Conservation (phyloP, 768 basidiomycete genomes). For the Chalciporus chontae region DNA sequence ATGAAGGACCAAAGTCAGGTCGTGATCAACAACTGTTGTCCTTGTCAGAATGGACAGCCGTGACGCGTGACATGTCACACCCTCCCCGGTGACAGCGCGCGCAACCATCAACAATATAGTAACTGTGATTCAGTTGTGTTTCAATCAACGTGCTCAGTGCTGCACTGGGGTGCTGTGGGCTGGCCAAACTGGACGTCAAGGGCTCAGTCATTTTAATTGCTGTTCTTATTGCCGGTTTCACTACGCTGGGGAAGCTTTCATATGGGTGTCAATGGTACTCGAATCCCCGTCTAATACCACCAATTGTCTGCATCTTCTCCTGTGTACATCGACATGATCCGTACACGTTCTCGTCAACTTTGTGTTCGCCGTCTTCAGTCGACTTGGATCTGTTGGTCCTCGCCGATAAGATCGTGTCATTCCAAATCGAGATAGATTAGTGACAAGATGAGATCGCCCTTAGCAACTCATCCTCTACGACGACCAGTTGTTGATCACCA, state of each 20-base stretch:
- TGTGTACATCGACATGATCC: neutral
- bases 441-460: conserved; percentile 8
- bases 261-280: neutral
- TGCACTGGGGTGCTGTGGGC: too few relatives aligned
- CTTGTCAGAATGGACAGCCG: conserved; percentile 8
- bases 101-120: neutral
- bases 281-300: neutral
- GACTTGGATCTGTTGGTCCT: neutral
- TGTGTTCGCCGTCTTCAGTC: neutral
- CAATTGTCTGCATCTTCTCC: neutral
- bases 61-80: neutral
- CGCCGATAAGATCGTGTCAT: neutral
- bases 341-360: too few relatives aligned
- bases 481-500: conserved; percentile 12
- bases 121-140: too few relatives aligned
- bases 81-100: neutral
- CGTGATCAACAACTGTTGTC: conserved; percentile 11
- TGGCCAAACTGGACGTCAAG: neutral
- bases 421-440: neutral
- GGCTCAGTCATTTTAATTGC: neutral
- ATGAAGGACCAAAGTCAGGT: conserved; percentile 6
- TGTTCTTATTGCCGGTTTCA: neutral
- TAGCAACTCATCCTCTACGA: neutral
- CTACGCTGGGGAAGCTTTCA: too few relatives aligned
- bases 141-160: too few relatives aligned